Conservation (phyloP, 2,329 filamentous ascomycete genomes). For the Cladosporium oxysporum region DNA sequence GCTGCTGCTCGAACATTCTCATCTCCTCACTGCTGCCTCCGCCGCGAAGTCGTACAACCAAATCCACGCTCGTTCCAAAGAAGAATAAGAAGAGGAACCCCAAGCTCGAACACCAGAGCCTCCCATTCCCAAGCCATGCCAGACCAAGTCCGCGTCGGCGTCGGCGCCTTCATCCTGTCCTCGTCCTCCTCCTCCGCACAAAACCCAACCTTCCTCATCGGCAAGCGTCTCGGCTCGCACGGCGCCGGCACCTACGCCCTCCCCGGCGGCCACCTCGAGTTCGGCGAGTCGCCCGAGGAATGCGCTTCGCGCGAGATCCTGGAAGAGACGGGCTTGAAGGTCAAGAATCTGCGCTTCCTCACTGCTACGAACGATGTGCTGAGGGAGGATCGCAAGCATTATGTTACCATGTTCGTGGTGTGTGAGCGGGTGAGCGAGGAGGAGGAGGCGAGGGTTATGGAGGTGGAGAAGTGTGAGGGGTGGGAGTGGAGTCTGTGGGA, state of each 20-base stretch:
- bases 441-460: constrained; percentile 50
- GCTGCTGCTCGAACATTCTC: not conserved
- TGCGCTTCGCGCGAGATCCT: constrained; percentile 68
- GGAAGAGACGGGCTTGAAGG: constrained; percentile 68
- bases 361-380: constrained; percentile 70
- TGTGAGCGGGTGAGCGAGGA: constrained; percentile 52
- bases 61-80: not conserved
- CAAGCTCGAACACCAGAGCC: not conserved
- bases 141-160: constrained; percentile 42
- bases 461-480: constrained; percentile 56
- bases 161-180: constrained; percentile 49
- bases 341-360: constrained; percentile 56
- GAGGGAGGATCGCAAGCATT: constrained; percentile 63
- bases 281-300: constrained; percentile 60
- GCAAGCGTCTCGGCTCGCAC: constrained; percentile 49
- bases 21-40: not conserved
- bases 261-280: constrained; percentile 75
- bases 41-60: not conserved
- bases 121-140: not conserved
- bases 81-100: not conserved
- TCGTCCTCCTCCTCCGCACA: not conserved
- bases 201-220: constrained; percentile 49
- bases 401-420: constrained; percentile 70
- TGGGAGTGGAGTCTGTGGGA: constrained; percentile 59
- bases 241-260: constrained; percentile 52